Base-by-base conservation (phyloP, 805 yeast species). In the Metschnikowia lochheadii region DNA sequence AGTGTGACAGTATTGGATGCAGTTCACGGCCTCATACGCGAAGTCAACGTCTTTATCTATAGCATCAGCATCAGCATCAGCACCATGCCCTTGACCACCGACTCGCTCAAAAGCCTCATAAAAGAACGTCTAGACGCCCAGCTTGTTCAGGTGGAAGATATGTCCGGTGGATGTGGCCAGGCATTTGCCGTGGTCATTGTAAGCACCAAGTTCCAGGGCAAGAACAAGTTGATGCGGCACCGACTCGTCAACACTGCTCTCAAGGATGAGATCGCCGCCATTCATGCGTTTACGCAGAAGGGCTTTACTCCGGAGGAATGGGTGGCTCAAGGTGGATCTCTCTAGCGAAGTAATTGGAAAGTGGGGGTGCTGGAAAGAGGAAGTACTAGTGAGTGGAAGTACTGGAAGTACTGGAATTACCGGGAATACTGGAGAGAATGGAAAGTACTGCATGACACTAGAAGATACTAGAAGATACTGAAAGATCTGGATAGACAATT, bases 211-310 rank as follows among this genome's bases (percentile, higher is more conserved):
- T 94, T 95, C 66, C 67, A 76, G 52, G 94, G 94, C 21, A 89
- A 89, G 70, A 89, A 89, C 69, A 87, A 87, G 65, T 74, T 94
- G 45, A 80, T 83, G 74, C 80, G 99, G 63, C 96, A 92, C 60
- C 76, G 98, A 57, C 61, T 90, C 57, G 96, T 95, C 44, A 94
- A 94, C 67, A 73, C 65, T 32, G 83, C 87, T 1, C 75, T 94
- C 54, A 84, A 85, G 59, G 89, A 85, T n/a, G 96, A 91, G 65
- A 88, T 94, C 32, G 84, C 87, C 0, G 69, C 75, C 5, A 91
- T 94, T 41, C 99, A 94, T 68, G 98, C 99, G 0, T 94, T 95
- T 66, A 89, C 97, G 0, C 97, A 94, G 62, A 90, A 89, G 69
- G 87, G 75, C 11, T 92, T 83, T 63, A 91, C 97, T 0, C 82